Base-by-base conservation (phyloP, 139 green algal genomes). In the Volvox africanus region DNA sequence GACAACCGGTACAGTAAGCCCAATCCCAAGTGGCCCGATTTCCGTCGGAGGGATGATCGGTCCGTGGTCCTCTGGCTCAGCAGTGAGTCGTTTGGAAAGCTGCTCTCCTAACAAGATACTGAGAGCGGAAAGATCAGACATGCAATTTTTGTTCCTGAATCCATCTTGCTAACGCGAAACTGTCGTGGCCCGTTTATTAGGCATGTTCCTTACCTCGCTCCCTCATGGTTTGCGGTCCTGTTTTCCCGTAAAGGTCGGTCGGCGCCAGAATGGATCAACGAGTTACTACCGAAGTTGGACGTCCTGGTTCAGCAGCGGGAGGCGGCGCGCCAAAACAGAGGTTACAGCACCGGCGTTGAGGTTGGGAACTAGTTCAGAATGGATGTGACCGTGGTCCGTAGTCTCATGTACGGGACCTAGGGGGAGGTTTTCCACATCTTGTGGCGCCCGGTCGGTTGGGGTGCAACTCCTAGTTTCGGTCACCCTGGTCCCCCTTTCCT, bases 1-100 rank as follows among this genome's bases (percentile, higher is more conserved):
- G 94, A 95, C 93, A 95, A 96, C 92, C 92, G 93, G 32, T 14
- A n/a, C 21, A 89, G 17, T 73, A 96, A 95, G 90, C 79, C 28
- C 24, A 94, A 94, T 85, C 92, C 93, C 71, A 94, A 91, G 61
- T 81, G 69, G 21, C 94, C 94, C 0, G 94, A 96, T 82, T 96
- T 94, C 90, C 93, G 93, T 79, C 71, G 93, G 50, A 94, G 94
- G 80, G 77, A 78, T 61, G 93, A 80, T 35, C 85, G 81, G 1
- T 44, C 73, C 9, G 69, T 73, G 3, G 88, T 61, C 6, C 87
- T 94, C 32, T 94, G 92, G 92, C n/a, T 93, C 16, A 84, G 28
- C 18, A 93, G 73, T 84, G 22, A 85, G 86, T 88, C 3, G 65
- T 73, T 73, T 73, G 65, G 44, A 55, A 55, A 55, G 44, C 9